Conservation (phyloP, 164 flowering plant genomes). For the Tinospora cordifolia region DNA sequence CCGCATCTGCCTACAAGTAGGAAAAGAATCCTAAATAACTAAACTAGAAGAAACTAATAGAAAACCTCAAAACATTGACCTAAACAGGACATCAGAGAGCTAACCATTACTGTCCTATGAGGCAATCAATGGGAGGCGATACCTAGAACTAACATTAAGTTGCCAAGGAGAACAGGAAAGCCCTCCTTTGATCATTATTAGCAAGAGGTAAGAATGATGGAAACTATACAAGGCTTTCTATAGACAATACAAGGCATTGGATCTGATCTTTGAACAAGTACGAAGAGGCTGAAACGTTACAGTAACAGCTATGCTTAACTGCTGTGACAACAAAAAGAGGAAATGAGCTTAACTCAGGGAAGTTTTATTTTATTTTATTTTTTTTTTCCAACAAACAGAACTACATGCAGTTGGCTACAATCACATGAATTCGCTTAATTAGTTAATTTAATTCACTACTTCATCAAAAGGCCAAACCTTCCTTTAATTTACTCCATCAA, state of each 20-base stretch:
- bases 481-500: no score
- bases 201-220: background rate
- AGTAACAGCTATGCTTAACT: background rate
- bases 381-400: no score
- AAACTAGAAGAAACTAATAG: background rate
- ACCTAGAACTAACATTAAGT: constrained; percentile 1
- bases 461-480: no score
- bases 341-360: background rate
- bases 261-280: background rate
- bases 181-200: background rate
- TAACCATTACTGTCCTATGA: background rate
- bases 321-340: background rate
- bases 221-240: background rate
- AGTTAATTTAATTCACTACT: no score
- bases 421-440: no score
- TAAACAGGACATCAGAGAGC: background rate
- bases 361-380: no score
- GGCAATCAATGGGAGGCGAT: background rate
- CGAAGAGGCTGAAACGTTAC: background rate
- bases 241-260: background rate
- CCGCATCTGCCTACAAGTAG: background rate
- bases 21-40: background rate
- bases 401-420: no score
- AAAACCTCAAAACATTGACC: background rate
- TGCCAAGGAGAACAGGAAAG: background rate